Evolutionary conservation across 768 basidiomycete genomes (phyloP), one percentile per base, ranked within the genome.

Genomic region (Suillus decipiens): DNA sequence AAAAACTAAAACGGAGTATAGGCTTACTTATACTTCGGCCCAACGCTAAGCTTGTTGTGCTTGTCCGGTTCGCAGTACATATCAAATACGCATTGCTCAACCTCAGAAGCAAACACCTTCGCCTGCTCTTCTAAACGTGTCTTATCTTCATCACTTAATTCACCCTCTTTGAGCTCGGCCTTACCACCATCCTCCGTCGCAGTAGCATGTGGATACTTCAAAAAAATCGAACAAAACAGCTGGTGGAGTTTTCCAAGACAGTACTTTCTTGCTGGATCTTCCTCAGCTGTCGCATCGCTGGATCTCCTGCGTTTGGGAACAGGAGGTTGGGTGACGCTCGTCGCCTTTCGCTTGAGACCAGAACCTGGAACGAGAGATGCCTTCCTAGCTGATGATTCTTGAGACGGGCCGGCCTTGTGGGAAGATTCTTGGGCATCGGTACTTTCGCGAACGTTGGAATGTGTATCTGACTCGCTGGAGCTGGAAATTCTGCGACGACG

Each of bases 11-110:
- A 60, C 62, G 36, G 47, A 54, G 36, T 43, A 37, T 76, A 61
- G 31, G 74, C 85, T 57, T 71, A 93, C 93, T 94, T 95, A 79
- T 95, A 95, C 70, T 92, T 95, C 51, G 81, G 77, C 34, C 85
- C 89, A 42, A 89, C 90, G 61, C 80, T 75, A n/a, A 77, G 80
- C 53, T 82, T 81, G 17, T 89, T 87, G 63, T 77, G 73, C 75
- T 89, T 92, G 77, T 95, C 94, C 22, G 82, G 83, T 68, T 96
- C 94, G 67, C 84, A 80, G 71, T 90, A 92, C 47, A 84, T 83
- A 50, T 90, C 89, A 73, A 86, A 95, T 31, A 95, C 76, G 70
- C 85, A 89, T 68, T 81, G 79, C 76, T 96, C 94, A 68, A 96
- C 84, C 59, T 89, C 87, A 59, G 78, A 76, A 62, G 92, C 84